Base-by-base conservation (phyloP, 2,329 filamentous ascomycete genomes). In the Thermochaetoides dissita region DNA sequence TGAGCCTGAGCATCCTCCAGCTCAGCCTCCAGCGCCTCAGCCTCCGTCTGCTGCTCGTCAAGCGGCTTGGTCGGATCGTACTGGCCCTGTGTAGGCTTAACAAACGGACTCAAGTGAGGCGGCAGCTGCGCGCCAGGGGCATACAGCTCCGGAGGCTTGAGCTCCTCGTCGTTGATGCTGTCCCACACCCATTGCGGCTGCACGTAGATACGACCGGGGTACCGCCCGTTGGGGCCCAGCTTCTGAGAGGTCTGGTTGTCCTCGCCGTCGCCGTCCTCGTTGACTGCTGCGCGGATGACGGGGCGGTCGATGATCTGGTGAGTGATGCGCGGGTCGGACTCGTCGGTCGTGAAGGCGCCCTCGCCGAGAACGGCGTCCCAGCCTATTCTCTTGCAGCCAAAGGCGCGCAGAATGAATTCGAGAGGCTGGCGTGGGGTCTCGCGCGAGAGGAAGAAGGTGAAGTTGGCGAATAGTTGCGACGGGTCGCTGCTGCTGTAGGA, bases 121-220 rank as follows among this genome's bases (percentile, higher is more conserved):
- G 91, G 91, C 30, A 98, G 70, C 51, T 85, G 80, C 11, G 88
- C 82, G 11, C 91, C 91, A 2, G 91, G 91, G 0, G 81, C 84
- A 56, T 98, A 98, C 32, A 88, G 64, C 57, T 95, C 86, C 30
- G 88, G 77, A 50, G 83, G 74, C 59, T 95, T 79, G 43, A 98
- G 67, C 62, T 89, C 86, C 48, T 86, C 85, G 37, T 91, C 84
- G 59, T 98, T 98, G 59, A 94, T 68, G 55, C 84, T 89, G 58
- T 98, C 91, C 91, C 91, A 98, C 4, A 98, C 79, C 89, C 93
- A 98, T 60, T 98, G 91, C 12, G 91, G 91, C 66, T 98, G 91
- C 43, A 98, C 67, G 54, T 98, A 98, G 49, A 79, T 86, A 51
- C 91, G 75, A 32, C 89, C 89, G n/a, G 89, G 87, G 47, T 96